phyloP scores from a whole-genome alignment of 2,329 filamentous ascomycete genomes.

The Rutstroemia sydowiana region DNA sequence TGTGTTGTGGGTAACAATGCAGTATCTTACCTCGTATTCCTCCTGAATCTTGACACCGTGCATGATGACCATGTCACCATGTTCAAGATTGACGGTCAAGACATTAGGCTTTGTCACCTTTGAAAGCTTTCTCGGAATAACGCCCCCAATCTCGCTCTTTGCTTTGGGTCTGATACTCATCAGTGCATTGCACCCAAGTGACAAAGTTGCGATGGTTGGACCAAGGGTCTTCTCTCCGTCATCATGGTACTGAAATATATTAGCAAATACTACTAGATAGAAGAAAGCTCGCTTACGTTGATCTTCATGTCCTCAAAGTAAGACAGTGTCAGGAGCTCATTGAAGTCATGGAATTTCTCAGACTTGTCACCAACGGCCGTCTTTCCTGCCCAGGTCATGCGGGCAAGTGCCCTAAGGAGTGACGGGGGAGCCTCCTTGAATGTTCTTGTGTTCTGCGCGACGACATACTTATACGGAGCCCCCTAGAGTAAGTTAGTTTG shows the following conservation, averaged over 20 bases:
- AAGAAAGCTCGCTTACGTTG: conserved; percentile 33
- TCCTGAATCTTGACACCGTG: conserved; percentile 51
- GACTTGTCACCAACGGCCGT: conserved; percentile 29
- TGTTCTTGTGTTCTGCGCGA: conserved; percentile 42
- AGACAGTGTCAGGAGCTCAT: conserved; percentile 51
- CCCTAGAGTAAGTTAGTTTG: conserved; percentile 35
- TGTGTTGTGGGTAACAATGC: no score
- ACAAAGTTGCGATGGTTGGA: conserved; percentile 54
- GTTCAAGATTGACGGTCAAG: conserved; percentile 35
- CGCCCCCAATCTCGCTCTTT: conserved; percentile 21
- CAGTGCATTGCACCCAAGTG: conserved; percentile 47
- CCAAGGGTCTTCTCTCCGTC: conserved; percentile 58
- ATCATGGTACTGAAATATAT: conserved; percentile 48
- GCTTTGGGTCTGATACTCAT: conserved; percentile 54
- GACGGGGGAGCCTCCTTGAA: conserved; percentile 42
- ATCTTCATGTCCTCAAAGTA: conserved; percentile 53
- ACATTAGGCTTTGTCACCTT: conserved; percentile 17
- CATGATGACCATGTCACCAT: conserved; percentile 61
- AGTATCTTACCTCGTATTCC: conserved; percentile 43
- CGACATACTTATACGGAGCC: conserved; percentile 60
- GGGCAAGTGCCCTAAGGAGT: conserved; percentile 43
- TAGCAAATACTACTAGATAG: not conserved
- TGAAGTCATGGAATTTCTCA: conserved; percentile 40
- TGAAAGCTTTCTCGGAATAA: conserved; percentile 19
- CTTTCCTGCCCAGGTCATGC: conserved; percentile 48